Evolutionary conservation across 2,329 filamentous ascomycete genomes (phyloP), one percentile per base, ranked within the genome.

Genomic region (Hortaea sp.): DNA sequence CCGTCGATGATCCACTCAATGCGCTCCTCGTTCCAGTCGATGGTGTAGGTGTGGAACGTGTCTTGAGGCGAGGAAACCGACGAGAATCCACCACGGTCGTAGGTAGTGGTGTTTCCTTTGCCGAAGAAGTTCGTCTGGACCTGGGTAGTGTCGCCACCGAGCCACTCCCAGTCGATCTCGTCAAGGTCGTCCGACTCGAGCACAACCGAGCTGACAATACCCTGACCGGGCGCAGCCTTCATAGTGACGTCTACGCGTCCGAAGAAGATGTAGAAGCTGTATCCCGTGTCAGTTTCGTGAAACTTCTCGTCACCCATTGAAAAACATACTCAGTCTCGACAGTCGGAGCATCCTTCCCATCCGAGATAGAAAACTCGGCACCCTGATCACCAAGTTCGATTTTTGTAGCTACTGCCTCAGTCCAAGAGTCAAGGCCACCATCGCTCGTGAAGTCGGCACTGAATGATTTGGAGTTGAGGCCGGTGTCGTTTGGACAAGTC

Each of bases 181-280:
- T 98, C 92, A 37, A 95, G 77, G 59, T 79, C 78, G 65, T 97
- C 90, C 11, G 89, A 95, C 69, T 94, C 82, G 52, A 98, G 72
- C 7, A 98, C 88, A 11, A 94, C 77, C 39, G 88, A 92, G 66
- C 87, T 94, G 55, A 98, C 89, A 58, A 98, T 95, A 48, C 92
- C 92, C 6, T 79, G 81, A 6, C 92, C 92, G 0, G 88, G 82
- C 7, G 92, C 88, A 27, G 87, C 82, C 69, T 90, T 88, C 72
- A 95, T 76, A 35, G 79, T 82, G 54, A 90, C 79, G 55, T 94
- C 85, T 61, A 97, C 85, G 53, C 84, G 84, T 56, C 51, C 52
- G 71, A 90, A 94, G 66, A 94, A 88, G 66, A 94, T 83, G 69
- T 88, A 92, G 64, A 88, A 90, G 57, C 32, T 35, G 32, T 9